Percentiles rank a stretch among this genome's conserved stretches.
These are phyloP conservation scores for Elsinoe necatrix DNA, from an alignment of 2,329 filamentous ascomycete species.

Conservation along the genomic window DNA sequence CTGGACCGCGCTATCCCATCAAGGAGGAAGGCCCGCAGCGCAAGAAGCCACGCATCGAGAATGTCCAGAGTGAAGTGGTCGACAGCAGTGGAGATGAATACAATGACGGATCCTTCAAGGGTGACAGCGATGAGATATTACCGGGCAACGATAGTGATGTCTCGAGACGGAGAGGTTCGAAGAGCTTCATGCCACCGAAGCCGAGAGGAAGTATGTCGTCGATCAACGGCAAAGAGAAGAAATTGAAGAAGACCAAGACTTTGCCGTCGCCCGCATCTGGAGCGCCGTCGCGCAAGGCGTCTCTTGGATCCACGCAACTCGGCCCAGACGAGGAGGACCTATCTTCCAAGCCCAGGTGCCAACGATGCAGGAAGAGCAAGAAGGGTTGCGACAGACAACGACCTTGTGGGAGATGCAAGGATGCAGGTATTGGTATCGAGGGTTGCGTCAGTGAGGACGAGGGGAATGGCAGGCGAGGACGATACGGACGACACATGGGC, in stretches of 20 bases:
- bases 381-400: conserved; percentile 97
- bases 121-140: conserved; percentile 43
- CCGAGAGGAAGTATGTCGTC: conserved; percentile 29
- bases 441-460: conserved; percentile 97
- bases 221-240: conserved; percentile 30
- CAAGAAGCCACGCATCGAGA: conserved; percentile 38
- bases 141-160: conserved; percentile 24
- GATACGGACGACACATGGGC: conserved; percentile 68
- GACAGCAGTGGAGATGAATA: conserved; percentile 56
- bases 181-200: conserved; percentile 35
- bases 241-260: conserved; percentile 43
- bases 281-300: conserved; percentile 60
- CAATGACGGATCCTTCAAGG: conserved; percentile 46
- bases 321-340: conserved; percentile 75
- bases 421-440: conserved; percentile 86
- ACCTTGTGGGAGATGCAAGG: conserved; percentile 88
- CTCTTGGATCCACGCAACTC: conserved; percentile 51
- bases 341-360: conserved; percentile 92
- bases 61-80: conserved; percentile 45
- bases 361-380: conserved; percentile 98
- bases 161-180: conserved; percentile 29
- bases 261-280: conserved; percentile 38
- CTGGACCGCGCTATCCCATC: conserved; percentile 21
- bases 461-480: conserved; percentile 90
- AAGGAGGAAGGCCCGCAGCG: conserved; percentile 25